These are phyloP conservation scores for Mesembryanthemum crystallinum DNA, from an alignment of 148 eudicot genomes.

Conservation along the genomic window DNA sequence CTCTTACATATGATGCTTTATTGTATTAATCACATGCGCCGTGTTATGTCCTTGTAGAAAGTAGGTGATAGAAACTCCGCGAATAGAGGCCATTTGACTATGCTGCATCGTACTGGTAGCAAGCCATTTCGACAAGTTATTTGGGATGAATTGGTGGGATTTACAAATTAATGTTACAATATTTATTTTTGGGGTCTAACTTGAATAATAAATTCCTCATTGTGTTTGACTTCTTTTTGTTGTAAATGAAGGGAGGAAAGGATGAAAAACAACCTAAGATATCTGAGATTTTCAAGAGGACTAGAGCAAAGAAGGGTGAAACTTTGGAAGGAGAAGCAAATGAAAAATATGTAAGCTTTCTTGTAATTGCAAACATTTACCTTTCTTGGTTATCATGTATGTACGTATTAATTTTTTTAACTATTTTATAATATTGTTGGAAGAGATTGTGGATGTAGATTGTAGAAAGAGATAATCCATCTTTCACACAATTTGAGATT, in stretches of 20 bases:
- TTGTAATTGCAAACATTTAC: not conserved
- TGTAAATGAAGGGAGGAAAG: not conserved
- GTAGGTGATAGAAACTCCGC: not conserved
- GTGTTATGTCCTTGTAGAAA: too few relatives aligned
- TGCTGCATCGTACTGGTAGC: not conserved
- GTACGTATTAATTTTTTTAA: not conserved
- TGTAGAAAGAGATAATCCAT: conserved; percentile 4
- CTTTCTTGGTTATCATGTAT: too few relatives aligned
- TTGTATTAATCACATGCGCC: too few relatives aligned
- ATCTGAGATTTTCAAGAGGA: conserved; percentile 1
- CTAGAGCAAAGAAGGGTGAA: not conserved
- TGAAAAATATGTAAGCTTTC: not conserved
- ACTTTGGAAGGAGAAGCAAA: not conserved
- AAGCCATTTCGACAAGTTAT: not conserved
- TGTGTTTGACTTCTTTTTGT: too few relatives aligned
- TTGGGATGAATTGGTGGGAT: not conserved
- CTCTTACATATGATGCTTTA: too few relatives aligned
- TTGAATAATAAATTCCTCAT: too few relatives aligned
- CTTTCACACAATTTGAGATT: not conserved
- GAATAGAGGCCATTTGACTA: not conserved
- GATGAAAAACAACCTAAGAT: not conserved
- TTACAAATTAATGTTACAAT: too few relatives aligned
- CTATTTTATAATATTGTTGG: not conserved
- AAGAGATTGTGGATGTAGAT: not conserved
- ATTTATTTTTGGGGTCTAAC: too few relatives aligned